Percentiles rank a stretch among this genome's conserved stretches.
phyloP scores from a whole-genome alignment of 2,329 filamentous ascomycete genomes.

The Sordariomycetes sp. region DNA sequence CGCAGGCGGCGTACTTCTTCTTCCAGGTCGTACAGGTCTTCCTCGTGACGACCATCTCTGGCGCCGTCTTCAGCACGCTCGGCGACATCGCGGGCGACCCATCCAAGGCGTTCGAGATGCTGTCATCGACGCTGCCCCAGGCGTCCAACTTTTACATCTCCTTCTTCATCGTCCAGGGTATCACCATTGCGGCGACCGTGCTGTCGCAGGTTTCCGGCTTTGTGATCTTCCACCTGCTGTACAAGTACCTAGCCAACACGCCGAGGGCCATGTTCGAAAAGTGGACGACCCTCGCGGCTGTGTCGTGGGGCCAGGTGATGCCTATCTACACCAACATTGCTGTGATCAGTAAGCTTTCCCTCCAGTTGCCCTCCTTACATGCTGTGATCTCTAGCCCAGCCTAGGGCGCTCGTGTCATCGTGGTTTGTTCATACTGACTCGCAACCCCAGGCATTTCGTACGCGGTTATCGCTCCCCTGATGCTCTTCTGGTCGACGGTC shows the following conservation, averaged over 20 bases:
- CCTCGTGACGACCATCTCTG: conserved; percentile 72
- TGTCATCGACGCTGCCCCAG: conserved; percentile 66
- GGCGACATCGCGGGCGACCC: conserved; percentile 55
- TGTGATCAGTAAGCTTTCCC: conserved; percentile 45
- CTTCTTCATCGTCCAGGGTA: conserved; percentile 79
- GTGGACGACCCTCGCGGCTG: conserved; percentile 56
- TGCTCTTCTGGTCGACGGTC: conserved; percentile 69
- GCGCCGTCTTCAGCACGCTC: conserved; percentile 64
- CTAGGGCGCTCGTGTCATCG: too few relatives aligned
- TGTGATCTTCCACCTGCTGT: conserved; percentile 55
- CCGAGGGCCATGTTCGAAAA: conserved; percentile 69
- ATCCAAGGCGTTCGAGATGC: conserved; percentile 45
- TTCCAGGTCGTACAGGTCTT: conserved; percentile 92
- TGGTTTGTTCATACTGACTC: background rate
- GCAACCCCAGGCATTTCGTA: conserved; percentile 52
- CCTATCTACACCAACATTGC: conserved; percentile 66
- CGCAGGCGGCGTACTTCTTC: conserved; percentile 83
- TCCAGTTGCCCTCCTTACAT: too few relatives aligned
- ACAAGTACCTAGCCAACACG: conserved; percentile 62
- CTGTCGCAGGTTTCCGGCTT: conserved; percentile 59
- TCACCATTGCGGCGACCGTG: conserved; percentile 63
- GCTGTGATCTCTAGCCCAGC: too few relatives aligned
- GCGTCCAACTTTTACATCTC: conserved; percentile 89
- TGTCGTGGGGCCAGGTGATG: conserved; percentile 70
- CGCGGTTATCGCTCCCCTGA: conserved; percentile 71